Evolutionary conservation across 176 grass and related monocot genomes (phyloP), one percentile per base, ranked within the genome.

Genomic region (Raddia guianensis): DNA sequence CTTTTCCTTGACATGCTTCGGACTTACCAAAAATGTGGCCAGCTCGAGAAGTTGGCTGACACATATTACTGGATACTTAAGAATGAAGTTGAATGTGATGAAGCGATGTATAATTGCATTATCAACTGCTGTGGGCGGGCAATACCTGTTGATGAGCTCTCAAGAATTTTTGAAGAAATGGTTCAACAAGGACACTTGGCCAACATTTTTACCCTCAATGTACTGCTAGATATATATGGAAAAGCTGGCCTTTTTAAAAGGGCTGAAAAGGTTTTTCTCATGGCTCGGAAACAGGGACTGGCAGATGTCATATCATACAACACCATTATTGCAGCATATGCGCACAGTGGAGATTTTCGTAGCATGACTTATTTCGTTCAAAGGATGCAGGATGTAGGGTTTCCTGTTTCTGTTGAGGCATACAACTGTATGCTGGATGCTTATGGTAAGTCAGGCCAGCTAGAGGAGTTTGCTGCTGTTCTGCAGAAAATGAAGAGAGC

Each of bases 381-480:
- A 65, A 88, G 61, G 91, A 98, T 98, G 95, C 82, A 82, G 52
- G 81, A 72, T 53, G 90, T 83, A 10, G 95, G 91, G 7, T 87
- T 89, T 82, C 85, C 83, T 66, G 84, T 94, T 89, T 98, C 95
- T 65, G 78, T 90, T 7, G 95, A 91, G 80, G 88, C 87, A 0
- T 94, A 98, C 63, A 98, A 98, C 8, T 92, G 85, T 66, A 88
- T 98, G 91, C 66, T 98, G 49, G 90, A 98, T 89, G 90, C 91
- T 50, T 94, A 98, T 27, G 95, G 95, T 15, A 98, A 98, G 70
- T 84, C 83, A 76, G 91, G 86, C 70, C 80, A 66, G 27, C 46
- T 98, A 72, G 92, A 94, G 44, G 92, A 93, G 81, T 98, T 94
- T 68, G 78, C 71, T 61, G 53, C 77, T 69, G 82, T 94, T 76